Base-by-base conservation (phyloP, 768 basidiomycete species). In the Lepiota brunneoincarnata region DNA sequence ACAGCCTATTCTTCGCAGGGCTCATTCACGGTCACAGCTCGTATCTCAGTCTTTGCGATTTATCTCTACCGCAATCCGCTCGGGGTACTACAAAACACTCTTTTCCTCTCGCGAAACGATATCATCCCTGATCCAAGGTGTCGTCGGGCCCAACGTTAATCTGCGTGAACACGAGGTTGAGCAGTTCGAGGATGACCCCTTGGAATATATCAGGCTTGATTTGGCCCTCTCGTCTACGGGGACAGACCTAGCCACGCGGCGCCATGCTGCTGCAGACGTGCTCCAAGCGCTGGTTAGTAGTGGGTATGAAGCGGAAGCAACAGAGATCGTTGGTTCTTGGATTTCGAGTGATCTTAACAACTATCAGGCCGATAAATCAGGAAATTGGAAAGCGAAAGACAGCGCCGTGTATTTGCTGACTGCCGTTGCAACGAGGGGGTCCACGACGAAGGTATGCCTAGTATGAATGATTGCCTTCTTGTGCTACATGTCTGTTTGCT, bases 251-350 rank as follows among this genome's bases (percentile, higher is more conserved):
- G 84, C 89, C 39, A 98, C 95, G 0, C 83, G 94, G 26, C 77
- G 96, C 37, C 93, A 97, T 62, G 90, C 96, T 2, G 96, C 94
- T 0, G 93, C 90, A 0, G 96, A 99, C 62, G 91, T 98, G n/a
- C 81, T 97, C 2, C 90, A 93, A 52, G 91, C 95, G 0, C 76
- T 99, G 2, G 91, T 97, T 15, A 74, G 82, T 9, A 83, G 82
- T 55, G 86, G 93, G 36, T 86, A 85, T 58, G 95, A 97, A 64
- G 67, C 78, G 1, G 89, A 92, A 60, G 82, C 93, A n/a, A 98
- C 96, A 0, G 82, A 85, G 56, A 87, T 96, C 57, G 88, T 93
- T 26, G 84, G 87, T 43, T 69, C 78, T n/a, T 97, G 93, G 85
- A 91, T 99, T 56, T 76, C 74, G 23, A 77, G 78, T 6, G 91